Conservation (phyloP, 2,329 filamentous ascomycete genomes). For the Tothia fuscella region DNA sequence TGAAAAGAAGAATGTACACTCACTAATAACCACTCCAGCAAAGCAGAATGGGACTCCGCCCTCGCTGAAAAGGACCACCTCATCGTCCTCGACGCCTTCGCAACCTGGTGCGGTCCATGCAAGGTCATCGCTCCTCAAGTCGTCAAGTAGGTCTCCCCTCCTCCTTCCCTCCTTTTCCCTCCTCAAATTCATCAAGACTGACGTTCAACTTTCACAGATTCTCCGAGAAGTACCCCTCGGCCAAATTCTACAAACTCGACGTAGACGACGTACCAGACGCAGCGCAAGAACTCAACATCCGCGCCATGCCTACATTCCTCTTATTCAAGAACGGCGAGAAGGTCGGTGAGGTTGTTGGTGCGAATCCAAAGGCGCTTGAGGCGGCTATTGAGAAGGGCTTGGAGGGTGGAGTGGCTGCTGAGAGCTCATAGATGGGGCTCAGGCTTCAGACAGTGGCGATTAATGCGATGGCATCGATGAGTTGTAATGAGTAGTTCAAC, state of each 20-base stretch:
- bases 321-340: constrained; percentile 72
- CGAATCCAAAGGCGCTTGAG: constrained; percentile 60
- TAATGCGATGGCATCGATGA: no score
- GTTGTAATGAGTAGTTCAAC: no score
- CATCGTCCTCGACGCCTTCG: constrained; percentile 77
- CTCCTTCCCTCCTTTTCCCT: not conserved
- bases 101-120: constrained; percentile 90
- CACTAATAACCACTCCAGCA: constrained; percentile 15
- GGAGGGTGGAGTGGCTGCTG: no score
- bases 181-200: not conserved
- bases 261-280: constrained; percentile 72
- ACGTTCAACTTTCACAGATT: constrained; percentile 32
- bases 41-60: constrained; percentile 45
- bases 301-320: constrained; percentile 87
- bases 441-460: no score
- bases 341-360: constrained; percentile 63
- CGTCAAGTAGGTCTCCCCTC: constrained; percentile 41
- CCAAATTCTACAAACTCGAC: constrained; percentile 80
- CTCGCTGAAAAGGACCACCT: constrained; percentile 42
- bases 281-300: constrained; percentile 63
- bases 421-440: no score
- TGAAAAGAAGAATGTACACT: not conserved
- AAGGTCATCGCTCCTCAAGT: constrained; percentile 75
- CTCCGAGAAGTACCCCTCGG: constrained; percentile 45
- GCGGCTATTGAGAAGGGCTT: constrained; percentile 53